phyloP scores from a whole-genome alignment of 139 green algal species.

The Coccomyxa sp. region DNA sequence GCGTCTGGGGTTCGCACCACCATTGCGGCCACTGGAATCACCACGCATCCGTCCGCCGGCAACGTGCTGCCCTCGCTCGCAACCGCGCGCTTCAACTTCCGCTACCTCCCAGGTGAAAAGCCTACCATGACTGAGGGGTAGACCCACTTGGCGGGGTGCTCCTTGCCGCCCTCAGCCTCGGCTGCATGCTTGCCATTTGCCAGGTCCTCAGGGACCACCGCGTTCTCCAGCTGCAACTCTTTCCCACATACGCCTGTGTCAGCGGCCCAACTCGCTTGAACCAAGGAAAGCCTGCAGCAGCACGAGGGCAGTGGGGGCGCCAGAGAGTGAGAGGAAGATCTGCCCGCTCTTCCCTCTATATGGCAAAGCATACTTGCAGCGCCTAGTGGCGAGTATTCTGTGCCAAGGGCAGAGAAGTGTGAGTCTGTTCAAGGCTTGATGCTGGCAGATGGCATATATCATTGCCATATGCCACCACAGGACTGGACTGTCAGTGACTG shows the following conservation, averaged over 20 bases:
- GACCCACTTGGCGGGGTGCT: too few relatives aligned
- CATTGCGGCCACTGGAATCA: conserved; percentile 31
- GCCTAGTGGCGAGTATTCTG: too few relatives aligned
- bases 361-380: too few relatives aligned
- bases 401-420: too few relatives aligned
- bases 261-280: too few relatives aligned
- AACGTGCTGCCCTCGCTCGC: conserved; percentile 57
- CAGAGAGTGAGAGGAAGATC: too few relatives aligned
- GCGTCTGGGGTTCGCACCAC: conserved; percentile 44
- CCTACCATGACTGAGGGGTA: neutral
- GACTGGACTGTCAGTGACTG: neutral
- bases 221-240: neutral
- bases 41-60: conserved; percentile 31
- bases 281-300: too few relatives aligned
- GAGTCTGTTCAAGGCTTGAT: too few relatives aligned
- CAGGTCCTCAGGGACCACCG: neutral
- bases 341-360: too few relatives aligned
- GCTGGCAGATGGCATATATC: too few relatives aligned
- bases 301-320: too few relatives aligned
- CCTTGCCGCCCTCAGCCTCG: too few relatives aligned
- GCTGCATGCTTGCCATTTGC: neutral
- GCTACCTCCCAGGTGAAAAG: conserved; percentile 41
- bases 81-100: conserved; percentile 51
- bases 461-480: neutral
- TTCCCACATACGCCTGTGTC: neutral